phyloP scores from a whole-genome alignment of 2,329 filamentous ascomycete genomes.

The Alternaria infectoria region DNA sequence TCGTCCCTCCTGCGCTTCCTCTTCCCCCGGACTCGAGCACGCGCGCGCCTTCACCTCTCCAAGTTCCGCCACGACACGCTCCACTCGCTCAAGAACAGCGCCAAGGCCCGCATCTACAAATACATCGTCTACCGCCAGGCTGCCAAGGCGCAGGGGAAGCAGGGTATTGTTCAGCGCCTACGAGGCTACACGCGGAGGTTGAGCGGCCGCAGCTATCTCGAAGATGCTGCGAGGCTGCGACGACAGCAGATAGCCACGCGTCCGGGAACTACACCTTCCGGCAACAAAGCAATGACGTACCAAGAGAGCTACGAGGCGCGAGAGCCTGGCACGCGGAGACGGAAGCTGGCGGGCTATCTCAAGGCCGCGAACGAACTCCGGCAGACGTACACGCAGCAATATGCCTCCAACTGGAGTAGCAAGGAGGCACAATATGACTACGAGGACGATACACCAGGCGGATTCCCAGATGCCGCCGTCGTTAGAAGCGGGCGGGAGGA shows the following conservation, averaged over 20 bases:
- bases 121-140: constrained; percentile 71
- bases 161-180: constrained; percentile 39
- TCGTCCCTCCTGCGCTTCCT: constrained; percentile 66
- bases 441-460: constrained; percentile 67
- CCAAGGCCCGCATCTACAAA: constrained; percentile 79
- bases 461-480: constrained; percentile 86
- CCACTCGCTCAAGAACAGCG: constrained; percentile 70
- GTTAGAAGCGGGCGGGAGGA: constrained; percentile 82
- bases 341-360: constrained; percentile 76
- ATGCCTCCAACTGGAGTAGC: constrained; percentile 55
- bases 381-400: constrained; percentile 68
- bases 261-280: constrained; percentile 30
- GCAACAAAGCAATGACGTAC: constrained; percentile 34
- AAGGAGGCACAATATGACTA: constrained; percentile 53
- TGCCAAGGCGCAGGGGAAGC: constrained; percentile 36
- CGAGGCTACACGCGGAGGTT: constrained; percentile 42
- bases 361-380: constrained; percentile 75
- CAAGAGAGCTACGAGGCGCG: constrained; percentile 49
- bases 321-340: constrained; percentile 74
- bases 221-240: constrained; percentile 43
- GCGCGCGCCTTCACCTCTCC: constrained; percentile 70
- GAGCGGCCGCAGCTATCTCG: constrained; percentile 31
- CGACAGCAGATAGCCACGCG: constrained; percentile 40
- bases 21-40: constrained; percentile 68
- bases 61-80: constrained; percentile 77